Percentiles rank a stretch among this genome's conserved stretches.
phyloP scores from a whole-genome alignment of 192 early-diverging fungal species.

The Podila verticillata region DNA sequence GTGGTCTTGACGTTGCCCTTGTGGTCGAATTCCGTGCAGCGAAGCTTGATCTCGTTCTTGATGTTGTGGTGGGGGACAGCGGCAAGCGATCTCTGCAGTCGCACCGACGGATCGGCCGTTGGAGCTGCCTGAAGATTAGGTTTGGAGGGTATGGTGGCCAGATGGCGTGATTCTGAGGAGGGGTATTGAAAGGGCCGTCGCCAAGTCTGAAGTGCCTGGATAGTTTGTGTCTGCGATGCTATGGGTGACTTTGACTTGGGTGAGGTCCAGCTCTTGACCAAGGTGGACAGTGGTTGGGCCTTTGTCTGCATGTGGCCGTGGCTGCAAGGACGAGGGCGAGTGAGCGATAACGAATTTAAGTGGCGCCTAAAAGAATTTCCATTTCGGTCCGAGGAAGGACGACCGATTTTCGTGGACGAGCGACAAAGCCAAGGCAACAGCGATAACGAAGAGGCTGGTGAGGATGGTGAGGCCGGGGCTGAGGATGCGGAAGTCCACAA shows the following conservation, averaged over 20 bases:
- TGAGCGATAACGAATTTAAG: conserved; percentile 3
- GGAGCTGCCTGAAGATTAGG: conserved; percentile 10
- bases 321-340: neutral
- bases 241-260: neutral
- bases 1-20: conserved; percentile 74
- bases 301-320: neutral
- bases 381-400: conserved; percentile 16
- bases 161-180: conserved; percentile 9
- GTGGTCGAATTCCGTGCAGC: conserved; percentile 74
- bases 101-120: conserved; percentile 9
- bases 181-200: conserved; percentile 24
- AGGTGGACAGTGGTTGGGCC: neutral
- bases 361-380: conserved; percentile 26
- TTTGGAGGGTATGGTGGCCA: conserved; percentile 40
- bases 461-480: too few relatives aligned
- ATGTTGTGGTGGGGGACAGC: conserved; percentile 48
- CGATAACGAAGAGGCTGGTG: neutral
- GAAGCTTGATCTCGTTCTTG: conserved; percentile 51
- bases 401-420: neutral
- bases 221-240: neutral
- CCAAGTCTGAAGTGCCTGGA: conserved; percentile 35
- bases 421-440: neutral
- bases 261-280: too few relatives aligned
- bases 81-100: conserved; percentile 29
- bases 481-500: too few relatives aligned